These are phyloP conservation scores for Austroboletus novae-zelandiae DNA, from an alignment of 1,284 basidiomycete species.

Conservation along the genomic window DNA sequence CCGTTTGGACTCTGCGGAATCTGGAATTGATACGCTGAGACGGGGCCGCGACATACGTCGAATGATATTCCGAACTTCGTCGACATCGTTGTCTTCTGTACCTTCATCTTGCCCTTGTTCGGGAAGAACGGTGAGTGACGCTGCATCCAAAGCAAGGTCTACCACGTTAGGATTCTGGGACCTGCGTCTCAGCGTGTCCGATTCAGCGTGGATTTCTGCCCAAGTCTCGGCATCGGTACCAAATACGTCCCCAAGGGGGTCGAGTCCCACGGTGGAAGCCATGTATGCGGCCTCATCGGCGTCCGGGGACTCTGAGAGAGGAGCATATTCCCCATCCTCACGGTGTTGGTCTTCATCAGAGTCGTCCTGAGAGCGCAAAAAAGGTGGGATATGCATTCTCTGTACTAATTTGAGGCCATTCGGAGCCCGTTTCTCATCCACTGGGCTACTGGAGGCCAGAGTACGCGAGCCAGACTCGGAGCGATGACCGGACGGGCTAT, in stretches of 20 bases:
- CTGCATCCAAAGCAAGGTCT: constrained; percentile 52
- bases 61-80: constrained; percentile 48
- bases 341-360: constrained; percentile 19
- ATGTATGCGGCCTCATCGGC: constrained; percentile 10
- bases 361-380: constrained; percentile 29
- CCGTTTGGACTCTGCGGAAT: constrained; percentile 25
- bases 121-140: constrained; percentile 42
- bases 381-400: constrained; percentile 41
- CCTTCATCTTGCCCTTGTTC: constrained; percentile 35
- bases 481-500: constrained; percentile 36
- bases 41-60: constrained; percentile 40
- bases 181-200: constrained; percentile 25
- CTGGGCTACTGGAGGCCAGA: constrained; percentile 19
- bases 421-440: constrained; percentile 37
- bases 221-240: constrained; percentile 62
- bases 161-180: constrained; percentile 42
- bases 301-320: constrained; percentile 35
- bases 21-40: constrained; percentile 28
- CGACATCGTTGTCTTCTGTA: constrained; percentile 34
- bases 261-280: constrained; percentile 33
- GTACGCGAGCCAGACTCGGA: constrained; percentile 27
- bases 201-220: constrained; percentile 48
- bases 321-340: constrained; percentile 31
- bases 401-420: constrained; percentile 51
- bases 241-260: constrained; percentile 48